Base-by-base conservation (phyloP, 2,329 filamentous ascomycete species). In the Simplicillium sp. region DNA sequence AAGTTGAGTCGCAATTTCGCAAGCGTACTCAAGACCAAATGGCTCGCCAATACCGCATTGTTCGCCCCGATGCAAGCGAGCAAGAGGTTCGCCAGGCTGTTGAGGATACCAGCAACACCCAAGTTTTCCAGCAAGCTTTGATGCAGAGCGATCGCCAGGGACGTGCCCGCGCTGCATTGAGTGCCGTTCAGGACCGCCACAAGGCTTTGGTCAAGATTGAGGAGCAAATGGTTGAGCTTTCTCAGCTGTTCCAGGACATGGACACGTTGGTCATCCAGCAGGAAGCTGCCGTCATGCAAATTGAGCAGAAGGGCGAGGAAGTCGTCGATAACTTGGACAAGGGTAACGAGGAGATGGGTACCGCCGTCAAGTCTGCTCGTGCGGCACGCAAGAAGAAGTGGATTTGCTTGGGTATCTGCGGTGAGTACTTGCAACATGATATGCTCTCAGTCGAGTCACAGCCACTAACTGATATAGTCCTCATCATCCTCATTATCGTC, bases 351-450 rank as follows among this genome's bases (percentile, higher is more conserved):
- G 80, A 96, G 61, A 84, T 97, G 44, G 80, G 74, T 32, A 76
- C 75, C n/a, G 89, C 89, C 11, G 84, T 95, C 47, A 72, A 75
- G 46, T 94, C 86, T 51, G 90, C 90, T 8, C 74, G 83, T 59
- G 77, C 79, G 52, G 86, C 84, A 38, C 76, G 86, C 51, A 86
- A 80, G 68, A 94, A 94, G 87, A 96, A 96, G 84, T 96, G 88
- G 89, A 89, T 85, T 60, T 95, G 88, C 71, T 66, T 95, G 51
- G 80, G 82, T 54, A 87, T 96, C 55, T 67, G 72, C 52, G 66
- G 74, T 78, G 68, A 51, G 74, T 55, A 15, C 28, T 3, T 35
- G 25, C 13, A 8, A 4, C 8, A 25, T 25, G 20, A 9, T 25
- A 6, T 5, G 9, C 9, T 25, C 6, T 9, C 9, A 25, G 20